Percentiles rank a stretch among this genome's conserved stretches.
phyloP scores from a whole-genome alignment of 192 early-diverging fungal species.

The Rhizoclosmatium globosum region DNA sequence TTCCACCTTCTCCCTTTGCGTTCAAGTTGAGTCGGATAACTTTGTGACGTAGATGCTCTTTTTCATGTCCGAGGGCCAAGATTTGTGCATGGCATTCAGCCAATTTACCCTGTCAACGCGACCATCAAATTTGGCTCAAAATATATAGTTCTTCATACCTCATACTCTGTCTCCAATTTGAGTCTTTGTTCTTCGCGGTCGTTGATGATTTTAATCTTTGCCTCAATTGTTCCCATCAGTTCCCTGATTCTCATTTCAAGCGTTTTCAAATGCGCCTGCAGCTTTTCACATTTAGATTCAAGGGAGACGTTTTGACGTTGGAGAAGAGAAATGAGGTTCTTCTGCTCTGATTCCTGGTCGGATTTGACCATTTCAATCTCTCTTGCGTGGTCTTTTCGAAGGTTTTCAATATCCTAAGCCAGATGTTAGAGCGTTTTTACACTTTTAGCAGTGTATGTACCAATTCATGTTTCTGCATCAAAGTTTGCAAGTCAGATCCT shows the following conservation, averaged over 20 bases:
- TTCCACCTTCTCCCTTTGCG: slow-evolving; percentile 68
- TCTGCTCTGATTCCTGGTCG: slow-evolving; percentile 67
- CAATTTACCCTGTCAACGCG: slow-evolving; percentile 34
- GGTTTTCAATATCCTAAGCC: slow-evolving; percentile 63
- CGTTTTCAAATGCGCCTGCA: slow-evolving; percentile 64
- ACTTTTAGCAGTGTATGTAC: slow-evolving; percentile 35
- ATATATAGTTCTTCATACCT: slow-evolving; percentile 34
- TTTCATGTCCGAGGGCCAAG: slow-evolving; percentile 56
- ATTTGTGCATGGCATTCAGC: slow-evolving; percentile 51
- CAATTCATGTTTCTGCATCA: slow-evolving; percentile 72
- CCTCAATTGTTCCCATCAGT: slow-evolving; percentile 58
- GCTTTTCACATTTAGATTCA: slow-evolving; percentile 68
- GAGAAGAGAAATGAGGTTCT: slow-evolving; percentile 61
- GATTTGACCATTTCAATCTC: slow-evolving; percentile 69
- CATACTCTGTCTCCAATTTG: slow-evolving; percentile 53
- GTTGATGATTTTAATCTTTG: slow-evolving; percentile 58
- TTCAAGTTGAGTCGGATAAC: slow-evolving; percentile 67
- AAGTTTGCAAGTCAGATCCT: slow-evolving; percentile 63
- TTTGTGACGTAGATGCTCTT: slow-evolving; percentile 70
- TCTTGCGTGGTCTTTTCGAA: slow-evolving; percentile 64
- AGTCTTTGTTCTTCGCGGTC: slow-evolving; percentile 57
- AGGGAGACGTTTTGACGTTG: slow-evolving; percentile 67
- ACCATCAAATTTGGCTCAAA: not conserved
- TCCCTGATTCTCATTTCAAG: slow-evolving; percentile 63
- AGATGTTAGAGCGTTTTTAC: not conserved